Evolutionary conservation across 2,329 filamentous ascomycete species (phyloP).

Genomic region (Allantophomopsis cytisporea): DNA sequence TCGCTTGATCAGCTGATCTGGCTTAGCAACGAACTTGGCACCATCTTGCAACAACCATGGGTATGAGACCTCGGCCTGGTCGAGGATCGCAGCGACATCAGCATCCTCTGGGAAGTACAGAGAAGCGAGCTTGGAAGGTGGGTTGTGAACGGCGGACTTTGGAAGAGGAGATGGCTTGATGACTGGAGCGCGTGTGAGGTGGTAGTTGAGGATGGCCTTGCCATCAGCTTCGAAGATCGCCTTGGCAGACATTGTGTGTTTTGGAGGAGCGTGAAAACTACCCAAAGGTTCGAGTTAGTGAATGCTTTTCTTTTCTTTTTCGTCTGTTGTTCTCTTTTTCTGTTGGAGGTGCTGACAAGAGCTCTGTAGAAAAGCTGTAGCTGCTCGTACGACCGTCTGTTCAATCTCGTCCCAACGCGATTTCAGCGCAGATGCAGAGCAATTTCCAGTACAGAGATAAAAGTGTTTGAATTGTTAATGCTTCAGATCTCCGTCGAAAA

Average conservation of each 20-base stretch:
- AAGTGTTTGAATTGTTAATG: too few relatives aligned
- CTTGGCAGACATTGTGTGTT: slow-evolving; percentile 74
- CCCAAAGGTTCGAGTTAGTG: neutral
- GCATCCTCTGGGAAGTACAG: slow-evolving; percentile 87
- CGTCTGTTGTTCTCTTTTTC: too few relatives aligned
- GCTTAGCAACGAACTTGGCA: slow-evolving; percentile 95
- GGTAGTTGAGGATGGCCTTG: slow-evolving; percentile 99
- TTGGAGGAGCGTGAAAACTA: slow-evolving; percentile 11
- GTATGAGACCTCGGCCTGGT: slow-evolving; percentile 93
- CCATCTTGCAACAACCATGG: slow-evolving; percentile 80
- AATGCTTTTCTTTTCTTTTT: neutral
- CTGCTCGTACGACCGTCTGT: too few relatives aligned
- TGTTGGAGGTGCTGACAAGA: too few relatives aligned
- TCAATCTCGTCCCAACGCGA: too few relatives aligned
- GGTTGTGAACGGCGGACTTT: slow-evolving; percentile 73
- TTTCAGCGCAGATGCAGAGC: too few relatives aligned
- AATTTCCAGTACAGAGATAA: too few relatives aligned
- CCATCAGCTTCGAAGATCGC: slow-evolving; percentile 97
- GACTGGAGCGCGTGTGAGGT: slow-evolving; percentile 91
- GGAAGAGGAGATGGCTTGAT: slow-evolving; percentile 97
- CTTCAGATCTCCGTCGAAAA: too few relatives aligned
- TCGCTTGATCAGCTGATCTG: slow-evolving; percentile 99
- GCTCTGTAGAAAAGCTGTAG: too few relatives aligned
- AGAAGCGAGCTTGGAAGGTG: slow-evolving; percentile 78
- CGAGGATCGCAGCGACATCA: slow-evolving; percentile 69